Base-by-base conservation (phyloP, 306 rosid species). In the Luffa aegyptiaca region DNA sequence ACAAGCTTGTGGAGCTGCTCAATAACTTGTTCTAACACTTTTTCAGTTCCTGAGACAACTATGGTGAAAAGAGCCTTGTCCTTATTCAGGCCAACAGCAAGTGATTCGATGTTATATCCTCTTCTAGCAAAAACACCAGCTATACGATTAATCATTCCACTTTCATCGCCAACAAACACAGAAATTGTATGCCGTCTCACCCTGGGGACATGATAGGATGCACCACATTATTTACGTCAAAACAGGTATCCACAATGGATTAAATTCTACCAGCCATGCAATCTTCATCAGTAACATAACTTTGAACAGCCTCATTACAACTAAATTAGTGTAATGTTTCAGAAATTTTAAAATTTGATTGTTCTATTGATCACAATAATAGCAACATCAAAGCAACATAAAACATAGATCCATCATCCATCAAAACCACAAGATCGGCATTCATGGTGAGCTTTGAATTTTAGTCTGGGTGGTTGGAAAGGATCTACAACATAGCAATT, bases 161-260 rank as follows among this genome's bases (percentile, higher is more conserved):
- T 88, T 81, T 88, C 92, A 83, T 88, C 92, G 44, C 92, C 92
- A 77, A 88, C 92, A 76, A 88, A 88, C 83, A 88, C 90, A 10
- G 92, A 88, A 73, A 88, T 86, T 1, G 92, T 83, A 65, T 86
- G 92, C 7, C 90, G 85, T 46, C 82, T 85, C 81, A 86, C 86
- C 81, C 92, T 88, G 87, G 62, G 70, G 76, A 14, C 63, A 79
- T 21, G 41, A n/a, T 46, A 20, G 37, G 37, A 71, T 71, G 41
- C 9, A 71, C 37, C 56, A 11, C 20, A 44, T 20, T 71, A 71
- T 71, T 26, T 46, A 70, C n/a, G 10, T 46, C 3, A 71, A 71
- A 44, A 71, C 6, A 71, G n/a, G 1, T n/a, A 46, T 71, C 41
- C 20, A 46, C 20, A 46, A 21, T 44, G 77, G 9, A 44, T 71